phyloP scores from a whole-genome alignment of 768 basidiomycete genomes.

The Inosperma sp. region DNA sequence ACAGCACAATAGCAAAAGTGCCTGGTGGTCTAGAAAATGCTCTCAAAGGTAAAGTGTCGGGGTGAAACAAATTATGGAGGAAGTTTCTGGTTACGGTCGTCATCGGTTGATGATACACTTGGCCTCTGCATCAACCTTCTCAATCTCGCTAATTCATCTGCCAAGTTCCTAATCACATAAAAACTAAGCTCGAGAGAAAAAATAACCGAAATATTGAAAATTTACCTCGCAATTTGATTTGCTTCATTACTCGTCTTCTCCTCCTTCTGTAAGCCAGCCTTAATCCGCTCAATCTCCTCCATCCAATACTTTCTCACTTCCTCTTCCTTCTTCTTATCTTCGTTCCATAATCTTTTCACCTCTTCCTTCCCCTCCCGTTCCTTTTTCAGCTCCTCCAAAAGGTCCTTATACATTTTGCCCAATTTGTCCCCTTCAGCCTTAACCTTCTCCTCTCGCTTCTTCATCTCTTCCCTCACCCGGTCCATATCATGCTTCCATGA shows the following conservation, averaged over 20 bases:
- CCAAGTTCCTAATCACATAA: constrained; percentile 41
- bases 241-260: constrained; percentile 54
- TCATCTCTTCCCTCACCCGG: constrained; percentile 68
- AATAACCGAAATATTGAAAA: not conserved
- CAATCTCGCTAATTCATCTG: constrained; percentile 62
- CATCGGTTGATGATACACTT: constrained; percentile 8
- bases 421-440: constrained; percentile 62
- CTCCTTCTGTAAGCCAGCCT: constrained; percentile 49
- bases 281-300: constrained; percentile 52
- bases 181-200: constrained; percentile 7
- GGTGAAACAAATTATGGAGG: constrained; percentile 2
- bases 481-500: constrained; percentile 74
- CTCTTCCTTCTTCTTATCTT: constrained; percentile 45
- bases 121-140: constrained; percentile 65
- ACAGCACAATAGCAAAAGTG: too few species aligned
- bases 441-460: constrained; percentile 64
- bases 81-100: constrained; percentile 7
- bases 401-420: constrained; percentile 62
- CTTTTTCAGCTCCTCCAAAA: constrained; percentile 59
- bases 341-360: constrained; percentile 47
- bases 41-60: not conserved
- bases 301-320: constrained; percentile 61
- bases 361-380: constrained; percentile 43
- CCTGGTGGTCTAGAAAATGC: not conserved
- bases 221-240: constrained; percentile 54